Percentiles rank a stretch among this genome's conserved stretches.
These are phyloP conservation scores for Picea engelmannii DNA, from an alignment of 83 land plant species.

Conservation along the genomic window DNA sequence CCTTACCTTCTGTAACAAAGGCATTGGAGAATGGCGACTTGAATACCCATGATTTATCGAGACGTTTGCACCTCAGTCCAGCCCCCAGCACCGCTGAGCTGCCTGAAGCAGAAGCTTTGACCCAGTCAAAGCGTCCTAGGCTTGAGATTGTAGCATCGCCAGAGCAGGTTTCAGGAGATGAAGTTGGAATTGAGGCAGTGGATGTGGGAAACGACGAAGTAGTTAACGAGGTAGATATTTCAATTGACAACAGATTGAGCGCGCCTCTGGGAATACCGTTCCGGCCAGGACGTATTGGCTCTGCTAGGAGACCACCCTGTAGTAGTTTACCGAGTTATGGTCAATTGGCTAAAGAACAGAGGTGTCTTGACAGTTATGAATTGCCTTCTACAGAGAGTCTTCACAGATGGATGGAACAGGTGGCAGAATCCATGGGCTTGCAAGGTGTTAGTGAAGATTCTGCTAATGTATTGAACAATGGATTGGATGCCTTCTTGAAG, in stretches of 20 bases:
- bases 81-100: slow-evolving; percentile 33
- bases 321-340: background rate
- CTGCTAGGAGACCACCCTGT: slow-evolving; percentile 23
- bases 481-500: slow-evolving; percentile 65
- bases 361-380: slow-evolving; percentile 26
- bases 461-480: slow-evolving; percentile 61
- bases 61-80: slow-evolving; percentile 39
- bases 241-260: slow-evolving; percentile 29
- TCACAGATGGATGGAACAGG: slow-evolving; percentile 57
- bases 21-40: slow-evolving; percentile 40
- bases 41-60: slow-evolving; percentile 27
- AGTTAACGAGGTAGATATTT: slow-evolving; percentile 16
- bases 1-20: no score
- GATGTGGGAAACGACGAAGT: slow-evolving; percentile 32
- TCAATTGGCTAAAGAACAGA: slow-evolving; percentile 2
- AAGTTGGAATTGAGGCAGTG: slow-evolving; percentile 15
- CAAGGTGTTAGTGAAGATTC: slow-evolving; percentile 57
- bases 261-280: slow-evolving; percentile 82
- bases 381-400: slow-evolving; percentile 51
- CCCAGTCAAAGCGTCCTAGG: slow-evolving; percentile 4
- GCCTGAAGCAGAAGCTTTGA: slow-evolving; percentile 26
- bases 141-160: slow-evolving; percentile 15
- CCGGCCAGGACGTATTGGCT: slow-evolving; percentile 52
- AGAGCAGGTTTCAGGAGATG: slow-evolving; percentile 16
- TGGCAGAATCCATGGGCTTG: slow-evolving; percentile 62